A percentile compares a stretch with the other conserved stretches of the same genome.
These are phyloP conservation scores for Jatropha podagrica DNA, from an alignment of 441 rosid genomes.

Conservation along the genomic window DNA sequence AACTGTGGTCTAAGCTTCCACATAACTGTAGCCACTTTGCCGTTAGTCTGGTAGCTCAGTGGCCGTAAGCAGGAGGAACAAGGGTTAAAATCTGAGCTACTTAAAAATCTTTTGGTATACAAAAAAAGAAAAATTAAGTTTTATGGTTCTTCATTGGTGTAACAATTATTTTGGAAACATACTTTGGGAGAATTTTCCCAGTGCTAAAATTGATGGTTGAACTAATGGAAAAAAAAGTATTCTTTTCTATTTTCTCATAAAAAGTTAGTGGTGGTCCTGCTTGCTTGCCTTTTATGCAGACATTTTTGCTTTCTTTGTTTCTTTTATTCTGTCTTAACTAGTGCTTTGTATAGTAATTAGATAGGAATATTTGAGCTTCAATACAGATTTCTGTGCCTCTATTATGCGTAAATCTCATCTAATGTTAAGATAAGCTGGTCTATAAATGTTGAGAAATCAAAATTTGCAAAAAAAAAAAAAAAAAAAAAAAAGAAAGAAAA, in stretches of 20 bases:
- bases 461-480: neutral
- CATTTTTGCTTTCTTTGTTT: neutral
- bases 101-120: neutral
- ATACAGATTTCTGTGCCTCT: neutral
- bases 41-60: neutral
- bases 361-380: neutral
- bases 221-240: neutral
- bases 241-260: neutral
- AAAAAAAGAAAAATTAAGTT: neutral
- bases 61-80: neutral
- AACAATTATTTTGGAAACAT: neutral
- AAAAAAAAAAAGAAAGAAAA: neutral
- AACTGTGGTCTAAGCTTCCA: neutral
- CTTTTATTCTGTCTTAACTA: neutral
- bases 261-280: slow-evolving; percentile 21
- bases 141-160: neutral
- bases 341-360: neutral
- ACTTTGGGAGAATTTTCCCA: neutral
- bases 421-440: neutral
- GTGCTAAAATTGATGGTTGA: neutral
- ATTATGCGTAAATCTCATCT: neutral
- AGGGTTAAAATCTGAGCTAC: neutral
- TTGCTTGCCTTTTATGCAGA: slow-evolving; percentile 3
- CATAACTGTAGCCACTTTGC: neutral
- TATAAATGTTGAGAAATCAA: neutral